A percentile compares a stretch with the other conserved stretches of the same genome.
Evolutionary conservation across 2,329 filamentous ascomycete species (phyloP).

Genomic region (Botrytis pseudocinerea): DNA sequence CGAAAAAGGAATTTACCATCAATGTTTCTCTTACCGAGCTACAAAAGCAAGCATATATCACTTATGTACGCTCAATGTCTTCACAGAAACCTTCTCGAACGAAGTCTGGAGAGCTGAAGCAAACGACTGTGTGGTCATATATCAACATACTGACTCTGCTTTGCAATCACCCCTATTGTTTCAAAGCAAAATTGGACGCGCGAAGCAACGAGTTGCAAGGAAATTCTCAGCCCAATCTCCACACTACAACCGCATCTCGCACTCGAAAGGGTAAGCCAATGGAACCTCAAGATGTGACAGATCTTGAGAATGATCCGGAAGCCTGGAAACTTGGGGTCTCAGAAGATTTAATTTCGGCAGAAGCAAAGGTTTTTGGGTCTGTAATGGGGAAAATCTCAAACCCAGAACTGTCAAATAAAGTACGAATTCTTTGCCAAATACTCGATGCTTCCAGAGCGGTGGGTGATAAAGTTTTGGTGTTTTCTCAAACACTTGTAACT

Average conservation of each 20-base stretch:
- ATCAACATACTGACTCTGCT: constrained; percentile 53
- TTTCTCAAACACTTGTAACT: constrained; percentile 70
- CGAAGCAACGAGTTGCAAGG: constrained; percentile 39
- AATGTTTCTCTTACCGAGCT: constrained; percentile 66
- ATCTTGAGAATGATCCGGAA: constrained; percentile 33
- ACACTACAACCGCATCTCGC: not conserved
- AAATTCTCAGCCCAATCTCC: constrained; percentile 14
- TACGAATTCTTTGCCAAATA: constrained; percentile 66
- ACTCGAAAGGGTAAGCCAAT: not conserved
- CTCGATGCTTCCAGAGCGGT: constrained; percentile 60
- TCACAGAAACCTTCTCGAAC: constrained; percentile 30
- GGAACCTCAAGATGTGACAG: constrained; percentile 10
- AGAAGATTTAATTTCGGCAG: constrained; percentile 32
- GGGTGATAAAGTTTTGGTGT: constrained; percentile 77
- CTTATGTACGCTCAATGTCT: constrained; percentile 49
- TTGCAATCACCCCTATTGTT: constrained; percentile 56
- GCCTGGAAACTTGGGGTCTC: constrained; percentile 37
- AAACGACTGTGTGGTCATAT: constrained; percentile 54
- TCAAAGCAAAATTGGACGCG: constrained; percentile 49
- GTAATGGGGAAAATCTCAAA: constrained; percentile 42
- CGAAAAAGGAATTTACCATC: constrained; percentile 81
- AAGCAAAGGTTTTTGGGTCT: constrained; percentile 19
- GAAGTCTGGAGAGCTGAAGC: constrained; percentile 42
- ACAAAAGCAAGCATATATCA: constrained; percentile 63
- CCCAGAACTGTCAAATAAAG: constrained; percentile 64